Base-by-base conservation (phyloP, 2,329 filamentous ascomycete species). In the Pyrenophora graminea region DNA sequence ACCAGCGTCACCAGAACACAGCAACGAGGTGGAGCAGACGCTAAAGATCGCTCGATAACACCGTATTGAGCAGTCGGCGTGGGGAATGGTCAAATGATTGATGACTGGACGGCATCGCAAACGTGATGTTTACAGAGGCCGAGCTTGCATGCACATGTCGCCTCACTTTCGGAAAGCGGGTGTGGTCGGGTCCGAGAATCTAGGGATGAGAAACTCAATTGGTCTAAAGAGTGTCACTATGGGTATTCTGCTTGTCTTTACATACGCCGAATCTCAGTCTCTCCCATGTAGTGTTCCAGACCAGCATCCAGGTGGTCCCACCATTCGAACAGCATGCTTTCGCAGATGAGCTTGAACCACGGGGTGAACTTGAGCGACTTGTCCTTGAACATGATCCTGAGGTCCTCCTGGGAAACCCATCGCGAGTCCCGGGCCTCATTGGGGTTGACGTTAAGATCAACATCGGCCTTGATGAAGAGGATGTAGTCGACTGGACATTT, bases 341-440 rank as follows among this genome's bases (percentile, higher is more conserved):
- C 83, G 82, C 94, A 99, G 70, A 99, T 97, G 63, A 99, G 86
- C 82, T 96, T 96, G 81, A 99, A 99, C 94, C 94, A 99, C 1
- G 94, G 94, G 0, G 94, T 99, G 75, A 97, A 97, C 67, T 87
- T 89, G 64, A 96, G 81, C 45, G 77, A 81, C 3, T 88, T 85
- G 69, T 97, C 88, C 67, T 86, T 79, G 74, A 99, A 97, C 82
- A 93, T 90, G 63, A 82, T 72, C 81, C 91, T 94, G 61, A 99
- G 81, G 65, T 91, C 86, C 19, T 91, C 87, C 34, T 89, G 82
- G 18, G 86, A 86, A 54, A 97, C 92, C 67, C 95, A 99, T 73
- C 86, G 82, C 18, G 88, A 90, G 60, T 89, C 93, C 68, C 86
- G 85, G 40, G 91, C 92, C 78, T 99, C 94, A 76, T 99, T 99